Conservation (phyloP, 306 rosid genomes). For the Potentilla sterilis region DNA sequence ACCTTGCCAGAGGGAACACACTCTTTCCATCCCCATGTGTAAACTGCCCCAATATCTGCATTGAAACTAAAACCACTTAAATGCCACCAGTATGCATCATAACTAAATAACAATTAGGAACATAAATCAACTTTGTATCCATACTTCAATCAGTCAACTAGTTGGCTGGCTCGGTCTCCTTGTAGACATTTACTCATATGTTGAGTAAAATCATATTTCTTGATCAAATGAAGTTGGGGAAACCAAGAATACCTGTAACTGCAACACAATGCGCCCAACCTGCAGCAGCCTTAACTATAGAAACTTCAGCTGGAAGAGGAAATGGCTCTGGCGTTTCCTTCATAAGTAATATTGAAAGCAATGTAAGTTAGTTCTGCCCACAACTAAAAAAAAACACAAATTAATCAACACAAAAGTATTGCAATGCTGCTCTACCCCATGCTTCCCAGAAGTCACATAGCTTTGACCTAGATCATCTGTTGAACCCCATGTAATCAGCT, state of each 20-base stretch:
- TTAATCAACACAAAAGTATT: conserved; percentile 4
- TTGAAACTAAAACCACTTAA: background rate
- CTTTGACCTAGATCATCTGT: conserved; percentile 97
- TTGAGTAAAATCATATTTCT: background rate
- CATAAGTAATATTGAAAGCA: conserved; percentile 33
- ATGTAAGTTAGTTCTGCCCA: conserved; percentile 23
- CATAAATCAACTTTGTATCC: background rate
- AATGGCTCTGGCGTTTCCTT: conserved; percentile 94
- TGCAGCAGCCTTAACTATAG: conserved; percentile 70
- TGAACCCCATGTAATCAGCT: conserved; percentile 96
- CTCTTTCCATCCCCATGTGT: conserved; percentile 99
- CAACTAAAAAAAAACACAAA: background rate
- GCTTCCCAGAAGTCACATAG: conserved; percentile 93
- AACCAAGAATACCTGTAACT: conserved; percentile 62
- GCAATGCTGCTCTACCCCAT: conserved; percentile 60
- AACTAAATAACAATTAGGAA: background rate
- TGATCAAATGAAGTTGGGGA: conserved; percentile 17
- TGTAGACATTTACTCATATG: conserved; percentile 13
- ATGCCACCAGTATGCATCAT: conserved; percentile 8
- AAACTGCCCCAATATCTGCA: conserved; percentile 75
- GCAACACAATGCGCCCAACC: conserved; percentile 98
- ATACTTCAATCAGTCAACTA: conserved; percentile 4
- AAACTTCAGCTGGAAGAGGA: conserved; percentile 74
- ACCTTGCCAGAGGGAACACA: conserved; percentile 94
- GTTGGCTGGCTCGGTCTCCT: conserved; percentile 1